Evolutionary conservation across 2,329 filamentous ascomycete genomes (phyloP), one percentile per base, ranked within the genome.

Genomic region (Aspergillus spinulosporus): DNA sequence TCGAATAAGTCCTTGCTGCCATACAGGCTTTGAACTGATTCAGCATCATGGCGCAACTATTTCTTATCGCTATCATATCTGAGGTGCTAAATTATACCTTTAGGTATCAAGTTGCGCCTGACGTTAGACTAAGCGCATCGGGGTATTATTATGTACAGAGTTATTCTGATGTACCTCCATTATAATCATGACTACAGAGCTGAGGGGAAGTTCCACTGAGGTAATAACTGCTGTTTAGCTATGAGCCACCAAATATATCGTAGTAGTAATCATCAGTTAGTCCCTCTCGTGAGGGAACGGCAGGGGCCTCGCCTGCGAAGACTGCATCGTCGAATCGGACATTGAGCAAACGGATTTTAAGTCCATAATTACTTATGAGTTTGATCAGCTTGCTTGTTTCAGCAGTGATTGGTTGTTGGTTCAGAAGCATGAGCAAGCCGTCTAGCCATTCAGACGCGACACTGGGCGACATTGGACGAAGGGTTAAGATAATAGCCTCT

Each of bases 391-490:
- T 95, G 70, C 88, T 93, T 36, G 94, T 97, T 76, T 97, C 93
- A 2, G 92, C 85, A n/a, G 94, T 99, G 70, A 99, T 97, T 15
- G 94, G 94, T 57, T 92, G 86, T 74, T 99, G 94, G 69, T 95
- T 92, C 26, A 99, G 82, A 54, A 99, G 80, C 92, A 99, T 96
- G 55, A 97, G 81, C 62, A 99, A 77, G 1, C 94, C 94, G 71
- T 99, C 94, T 4, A 99, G 82, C 94, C 94, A 99, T 75, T 99
- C 94, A 0, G 92, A 95, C 7, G 94, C 94, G 47, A 94, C 78
- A 62, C 86, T 90, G 69, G 94, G 88, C 57, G 86, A 89, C 57
- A 86, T 79, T 4, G 93, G 92, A 72, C 91, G 87, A 51, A 99
- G 81, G n/a, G 88, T 90, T 52, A 99, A 80, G 21, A 97, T 82